These are phyloP conservation scores for Neurospora cerealis DNA, from an alignment of 495 filamentous ascomycete species.

Conservation along the genomic window DNA sequence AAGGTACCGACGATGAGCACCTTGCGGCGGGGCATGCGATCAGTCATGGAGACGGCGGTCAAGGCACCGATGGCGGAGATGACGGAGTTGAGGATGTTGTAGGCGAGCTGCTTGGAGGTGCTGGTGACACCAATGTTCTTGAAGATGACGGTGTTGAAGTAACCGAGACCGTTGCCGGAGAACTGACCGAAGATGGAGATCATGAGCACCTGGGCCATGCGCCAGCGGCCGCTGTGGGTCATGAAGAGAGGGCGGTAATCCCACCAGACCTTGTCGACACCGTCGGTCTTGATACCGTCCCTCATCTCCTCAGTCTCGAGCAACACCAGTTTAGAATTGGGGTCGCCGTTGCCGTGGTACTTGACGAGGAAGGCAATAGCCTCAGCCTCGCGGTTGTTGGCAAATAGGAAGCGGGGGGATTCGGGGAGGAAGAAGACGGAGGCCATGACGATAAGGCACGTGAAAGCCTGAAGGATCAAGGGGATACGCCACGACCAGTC, in stretches of 20 bases:
- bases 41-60: slow-evolving; percentile 30
- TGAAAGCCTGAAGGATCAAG: slow-evolving; percentile 33
- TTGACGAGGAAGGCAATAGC: slow-evolving; percentile 45
- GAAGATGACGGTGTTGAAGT: slow-evolving; percentile 31
- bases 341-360: slow-evolving; percentile 49
- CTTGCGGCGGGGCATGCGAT: slow-evolving; percentile 35
- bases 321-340: slow-evolving; percentile 40
- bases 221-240: slow-evolving; percentile 37
- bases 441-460: slow-evolving; percentile 38
- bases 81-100: slow-evolving; percentile 36
- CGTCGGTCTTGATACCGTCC: slow-evolving; percentile 45
- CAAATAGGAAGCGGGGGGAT: slow-evolving; percentile 52
- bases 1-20: slow-evolving; percentile 34
- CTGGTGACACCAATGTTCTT: slow-evolving; percentile 19
- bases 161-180: slow-evolving; percentile 38
- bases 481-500: slow-evolving; percentile 38
- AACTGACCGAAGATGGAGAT: slow-evolving; percentile 46
- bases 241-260: slow-evolving; percentile 36
- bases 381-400: slow-evolving; percentile 41
- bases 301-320: slow-evolving; percentile 50
- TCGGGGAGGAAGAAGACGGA: slow-evolving; percentile 53
- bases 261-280: slow-evolving; percentile 42
- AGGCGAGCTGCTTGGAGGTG: slow-evolving; percentile 30
- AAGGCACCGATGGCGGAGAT: slow-evolving; percentile 37
- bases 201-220: slow-evolving; percentile 38